These are phyloP conservation scores for Apocynum venetum DNA, from an alignment of 257 asterid species.

Conservation along the genomic window DNA sequence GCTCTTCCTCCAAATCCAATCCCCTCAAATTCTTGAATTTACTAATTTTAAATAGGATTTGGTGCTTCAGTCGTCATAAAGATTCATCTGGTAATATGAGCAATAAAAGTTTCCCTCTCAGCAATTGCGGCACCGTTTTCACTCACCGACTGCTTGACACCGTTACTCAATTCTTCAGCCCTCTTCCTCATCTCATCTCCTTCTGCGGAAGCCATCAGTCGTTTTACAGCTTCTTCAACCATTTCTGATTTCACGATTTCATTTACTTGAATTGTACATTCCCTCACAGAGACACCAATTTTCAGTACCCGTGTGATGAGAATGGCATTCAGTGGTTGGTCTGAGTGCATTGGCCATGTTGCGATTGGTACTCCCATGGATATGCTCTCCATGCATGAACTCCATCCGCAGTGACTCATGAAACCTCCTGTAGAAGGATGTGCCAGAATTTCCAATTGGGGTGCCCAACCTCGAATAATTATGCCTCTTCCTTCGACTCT, in stretches of 20 bases:
- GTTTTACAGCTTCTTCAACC: conserved; percentile 18
- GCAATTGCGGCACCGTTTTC: no score
- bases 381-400: conserved; percentile 24
- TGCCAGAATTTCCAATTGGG: conserved; percentile 18
- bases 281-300: conserved; percentile 18
- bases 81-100: no score
- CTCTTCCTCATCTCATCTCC: no score
- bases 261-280: conserved; percentile 9
- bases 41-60: no score
- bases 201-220: conserved; percentile 25
- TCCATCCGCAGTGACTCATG: conserved; percentile 32
- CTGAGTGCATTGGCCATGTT: conserved; percentile 30
- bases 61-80: no score
- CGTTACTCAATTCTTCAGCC: no score
- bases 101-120: no score
- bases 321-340: conserved; percentile 20
- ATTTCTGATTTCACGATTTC: conserved; percentile 18
- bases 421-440: conserved; percentile 26
- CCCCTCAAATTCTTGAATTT: no score
- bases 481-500: no score
- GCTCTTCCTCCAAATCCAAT: no score
- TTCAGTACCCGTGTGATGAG: conserved; percentile 6
- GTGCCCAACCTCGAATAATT: conserved; percentile 25
- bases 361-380: conserved; percentile 30
- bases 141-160: no score